phyloP scores from a whole-genome alignment of 2,329 filamentous ascomycete genomes.

The Fusarium zealandicum region DNA sequence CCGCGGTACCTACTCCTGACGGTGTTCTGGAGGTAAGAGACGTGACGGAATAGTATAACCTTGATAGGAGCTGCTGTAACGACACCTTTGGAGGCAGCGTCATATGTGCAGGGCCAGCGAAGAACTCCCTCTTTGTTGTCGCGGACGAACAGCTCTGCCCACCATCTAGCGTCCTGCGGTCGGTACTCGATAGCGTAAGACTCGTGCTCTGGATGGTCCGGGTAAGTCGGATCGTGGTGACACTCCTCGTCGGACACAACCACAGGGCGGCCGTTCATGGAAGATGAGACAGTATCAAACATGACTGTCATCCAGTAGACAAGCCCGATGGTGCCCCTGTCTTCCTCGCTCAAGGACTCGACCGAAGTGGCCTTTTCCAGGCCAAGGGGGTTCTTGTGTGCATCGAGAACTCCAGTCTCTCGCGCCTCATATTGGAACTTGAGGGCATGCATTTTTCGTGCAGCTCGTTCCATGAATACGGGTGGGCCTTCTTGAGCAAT shows the following conservation, averaged over 20 bases:
- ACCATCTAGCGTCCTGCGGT: slow-evolving; percentile 43
- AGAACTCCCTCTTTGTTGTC: slow-evolving; percentile 38
- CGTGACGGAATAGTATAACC: slow-evolving; percentile 63
- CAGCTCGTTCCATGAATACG: slow-evolving; percentile 47
- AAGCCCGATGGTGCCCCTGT: slow-evolving; percentile 58
- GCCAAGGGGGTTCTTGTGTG: slow-evolving; percentile 37
- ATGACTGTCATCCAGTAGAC: slow-evolving; percentile 67
- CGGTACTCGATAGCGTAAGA: slow-evolving; percentile 32
- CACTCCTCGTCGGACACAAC: slow-evolving; percentile 52
- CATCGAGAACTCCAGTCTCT: slow-evolving; percentile 38
- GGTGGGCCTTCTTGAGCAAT: slow-evolving; percentile 41
- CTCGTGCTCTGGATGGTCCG: slow-evolving; percentile 31
- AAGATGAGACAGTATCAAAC: slow-evolving; percentile 65
- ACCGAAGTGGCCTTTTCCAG: slow-evolving; percentile 34
- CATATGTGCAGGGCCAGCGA: slow-evolving; percentile 63
- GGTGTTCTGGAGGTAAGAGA: slow-evolving; percentile 62
- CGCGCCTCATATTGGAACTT: slow-evolving; percentile 46
- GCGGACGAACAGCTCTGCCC: slow-evolving; percentile 46
- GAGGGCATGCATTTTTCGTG: slow-evolving; percentile 50
- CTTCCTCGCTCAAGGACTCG: slow-evolving; percentile 41
- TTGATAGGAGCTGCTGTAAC: slow-evolving; percentile 64
- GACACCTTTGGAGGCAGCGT: slow-evolving; percentile 57
- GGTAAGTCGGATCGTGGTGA: slow-evolving; percentile 45
- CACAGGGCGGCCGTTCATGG: slow-evolving; percentile 54
- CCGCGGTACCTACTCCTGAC: slow-evolving; percentile 50